A percentile compares a stretch with the other conserved stretches of the same genome.
phyloP scores from a whole-genome alignment of 805 yeast species.

The Starmerella cellae region DNA sequence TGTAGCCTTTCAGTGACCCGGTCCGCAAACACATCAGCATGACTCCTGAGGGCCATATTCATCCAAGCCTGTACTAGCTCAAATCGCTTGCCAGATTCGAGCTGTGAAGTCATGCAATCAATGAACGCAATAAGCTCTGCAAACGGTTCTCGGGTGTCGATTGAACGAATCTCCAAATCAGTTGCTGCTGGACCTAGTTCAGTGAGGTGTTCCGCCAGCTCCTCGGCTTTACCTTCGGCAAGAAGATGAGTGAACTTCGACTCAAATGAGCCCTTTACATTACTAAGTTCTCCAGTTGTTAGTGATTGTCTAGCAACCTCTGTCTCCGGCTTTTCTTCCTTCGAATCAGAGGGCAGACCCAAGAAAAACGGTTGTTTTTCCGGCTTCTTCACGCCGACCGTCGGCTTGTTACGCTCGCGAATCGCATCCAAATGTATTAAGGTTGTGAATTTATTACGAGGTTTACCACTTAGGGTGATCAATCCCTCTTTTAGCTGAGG shows the following conservation, averaged over 20 bases:
- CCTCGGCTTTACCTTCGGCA: slow-evolving; percentile 28
- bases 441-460: slow-evolving; percentile 68
- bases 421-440: slow-evolving; percentile 71
- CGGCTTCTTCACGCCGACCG: slow-evolving; percentile 74
- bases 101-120: slow-evolving; percentile 50
- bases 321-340: neutral
- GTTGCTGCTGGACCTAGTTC: slow-evolving; percentile 59
- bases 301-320: neutral
- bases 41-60: slow-evolving; percentile 57
- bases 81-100: slow-evolving; percentile 43
- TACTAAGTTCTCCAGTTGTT: slow-evolving; percentile 4
- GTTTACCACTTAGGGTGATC: slow-evolving; percentile 61
- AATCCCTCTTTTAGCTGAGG: slow-evolving; percentile 50
- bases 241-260: slow-evolving; percentile 14
- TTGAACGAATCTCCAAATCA: slow-evolving; percentile 77
- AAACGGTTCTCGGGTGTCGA: slow-evolving; percentile 50
- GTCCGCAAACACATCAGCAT: slow-evolving; percentile 58
- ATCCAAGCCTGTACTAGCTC: slow-evolving; percentile 77
- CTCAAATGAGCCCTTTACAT: slow-evolving; percentile 21
- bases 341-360: slow-evolving; percentile 22
- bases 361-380: slow-evolving; percentile 74
- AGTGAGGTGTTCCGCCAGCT: slow-evolving; percentile 44
- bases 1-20: slow-evolving; percentile 27
- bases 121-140: slow-evolving; percentile 54
- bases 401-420: slow-evolving; percentile 77